Evolutionary conservation across 2,329 filamentous ascomycete genomes (phyloP), one percentile per base, ranked within the genome.

Genomic region (Chaetomium strumarium): DNA sequence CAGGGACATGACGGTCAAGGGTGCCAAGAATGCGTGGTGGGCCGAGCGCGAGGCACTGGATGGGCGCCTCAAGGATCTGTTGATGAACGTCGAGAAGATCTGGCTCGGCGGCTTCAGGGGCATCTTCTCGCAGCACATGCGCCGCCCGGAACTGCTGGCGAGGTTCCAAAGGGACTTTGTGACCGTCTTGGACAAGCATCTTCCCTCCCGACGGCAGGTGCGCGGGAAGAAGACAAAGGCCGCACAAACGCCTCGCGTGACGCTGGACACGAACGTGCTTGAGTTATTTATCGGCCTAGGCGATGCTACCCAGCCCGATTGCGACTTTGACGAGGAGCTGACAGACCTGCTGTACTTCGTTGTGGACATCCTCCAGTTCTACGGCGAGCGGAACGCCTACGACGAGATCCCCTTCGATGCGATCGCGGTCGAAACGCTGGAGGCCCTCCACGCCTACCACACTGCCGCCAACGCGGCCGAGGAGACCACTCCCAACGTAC

Each of bases 71-170:
- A 84, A 82, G 56, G 84, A 88, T 46, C 78, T 99, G 10, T 75
- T 99, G 1, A 76, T 84, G 49, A 95, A 90, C 55, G 86, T 99
- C 37, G 92, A 99, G 68, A 86, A 88, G 56, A 84, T 93, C 19
- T 99, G 93, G 93, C 80, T 99, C 5, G 91, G 92, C 45, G 93
- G 93, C 0, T 99, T 99, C 76, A 86, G 84, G 52, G 91, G 92
- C 14, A 85, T 99, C n/a, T 92, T 99, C 64, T 91, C 90, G 1
- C 86, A 88, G 49, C 80, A 87, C 49, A 69, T 75, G 45, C 77
- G 78, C 36, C 77, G 85, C 17, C 72, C 80, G 1, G 77, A 84
- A 24, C 72, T 88, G 11, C 72, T 97, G 31, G 79, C 81, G 5
- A 81, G 81, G 30, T 97, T 99, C 66, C 83, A 90, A 33, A 83